phyloP scores from a whole-genome alignment of 495 filamentous ascomycete species.

The Trichoderma erinaceum region DNA sequence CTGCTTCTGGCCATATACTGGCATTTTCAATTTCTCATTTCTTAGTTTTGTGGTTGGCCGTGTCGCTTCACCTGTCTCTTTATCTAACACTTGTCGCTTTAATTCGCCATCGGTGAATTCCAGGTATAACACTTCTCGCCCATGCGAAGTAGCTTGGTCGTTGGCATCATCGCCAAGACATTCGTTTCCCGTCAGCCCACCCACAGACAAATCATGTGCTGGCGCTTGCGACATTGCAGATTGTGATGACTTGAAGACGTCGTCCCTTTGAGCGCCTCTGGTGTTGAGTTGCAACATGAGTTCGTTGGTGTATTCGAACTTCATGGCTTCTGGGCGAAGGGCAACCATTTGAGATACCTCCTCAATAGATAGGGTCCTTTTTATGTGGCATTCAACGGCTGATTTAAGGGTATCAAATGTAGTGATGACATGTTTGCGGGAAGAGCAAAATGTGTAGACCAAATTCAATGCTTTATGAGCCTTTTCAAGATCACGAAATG shows the following conservation, averaged over 20 bases:
- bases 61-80: conserved; percentile 63
- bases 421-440: conserved; percentile 83
- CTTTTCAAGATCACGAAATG: conserved; percentile 52
- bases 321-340: conserved; percentile 67
- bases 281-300: conserved; percentile 71
- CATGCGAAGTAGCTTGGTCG: conserved; percentile 25
- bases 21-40: conserved; percentile 85
- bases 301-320: conserved; percentile 84
- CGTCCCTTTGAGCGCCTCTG: conserved; percentile 54
- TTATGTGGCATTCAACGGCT: conserved; percentile 77
- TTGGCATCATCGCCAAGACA: conserved; percentile 30
- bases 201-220: conserved; percentile 45
- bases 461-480: conserved; percentile 82
- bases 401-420: conserved; percentile 83
- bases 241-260: conserved; percentile 41
- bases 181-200: conserved; percentile 42
- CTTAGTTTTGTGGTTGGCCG: conserved; percentile 57
- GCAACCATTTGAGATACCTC: conserved; percentile 80
- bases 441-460: conserved; percentile 90
- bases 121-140: conserved; percentile 70
- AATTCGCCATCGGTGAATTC: conserved; percentile 91
- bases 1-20: conserved; percentile 86
- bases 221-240: conserved; percentile 35
- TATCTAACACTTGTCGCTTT: conserved; percentile 66
- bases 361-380: conserved; percentile 59